Base-by-base conservation (phyloP, 345 rosid genomes). In the Dipteronia sinensis region DNA sequence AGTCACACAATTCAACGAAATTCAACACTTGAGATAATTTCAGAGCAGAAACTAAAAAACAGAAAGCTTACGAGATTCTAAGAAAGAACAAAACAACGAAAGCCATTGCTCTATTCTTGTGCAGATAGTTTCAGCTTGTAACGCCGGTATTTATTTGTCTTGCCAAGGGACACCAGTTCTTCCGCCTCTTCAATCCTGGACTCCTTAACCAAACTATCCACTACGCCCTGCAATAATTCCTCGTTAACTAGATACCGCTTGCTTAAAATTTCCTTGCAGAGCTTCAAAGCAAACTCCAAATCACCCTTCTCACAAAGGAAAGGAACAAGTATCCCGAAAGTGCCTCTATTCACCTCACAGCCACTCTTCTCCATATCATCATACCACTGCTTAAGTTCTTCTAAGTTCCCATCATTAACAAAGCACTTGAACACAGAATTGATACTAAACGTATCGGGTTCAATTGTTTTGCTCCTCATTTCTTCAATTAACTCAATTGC, bases 341-440 rank as follows among this genome's bases (percentile, higher is more conserved):
- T 86, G 68, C 69, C 74, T 25, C 71, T 76, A 77, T 88, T 85
- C 2, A 86, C 88, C 13, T 12, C 63, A 17, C 51, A 69, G 64
- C 71, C 82, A 11, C 74, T 81, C 76, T 83, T 83, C 82, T 66
- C 78, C 10, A 91, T 80, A 75, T 85, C 83, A 49, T 13, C 55
- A 81, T 83, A 89, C 91, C 97, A 92, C 56, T 31, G 31, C 86
- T 84, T 89, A 56, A 77, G 90, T 74, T 86, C 88, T 47, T 84
- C 86, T 63, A 88, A 62, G 25, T 90, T 81, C 6, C 73, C 89
- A 29, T 81, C 88, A 12, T 73, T 67, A 11, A 86, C 83, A 78
- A 65, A 89, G 19, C 88, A 94, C 11, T 76, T 83, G 15, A 94
- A 82, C 87, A 94, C 76, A 80, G 89, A 83, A 85, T 87, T 88